phyloP scores from a whole-genome alignment of 73 alveolate species.

The Paramecium tetraurelia region DNA sequence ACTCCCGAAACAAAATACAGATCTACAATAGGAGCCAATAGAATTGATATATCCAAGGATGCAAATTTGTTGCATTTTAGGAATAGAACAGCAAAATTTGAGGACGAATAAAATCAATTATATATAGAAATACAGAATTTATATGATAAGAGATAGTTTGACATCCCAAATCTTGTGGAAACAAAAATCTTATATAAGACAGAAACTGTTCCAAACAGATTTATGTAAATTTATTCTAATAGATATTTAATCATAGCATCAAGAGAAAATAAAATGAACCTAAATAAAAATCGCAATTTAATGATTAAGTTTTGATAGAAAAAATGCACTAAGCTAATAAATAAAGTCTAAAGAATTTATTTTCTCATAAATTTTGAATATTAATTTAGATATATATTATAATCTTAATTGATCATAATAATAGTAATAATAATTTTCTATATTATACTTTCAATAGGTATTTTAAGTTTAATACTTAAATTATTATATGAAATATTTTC shows the following conservation, averaged over 20 bases:
- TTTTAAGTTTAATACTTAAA: neutral
- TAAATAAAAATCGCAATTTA: neutral
- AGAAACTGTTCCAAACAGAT: neutral
- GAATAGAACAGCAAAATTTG: slow-evolving; percentile 31
- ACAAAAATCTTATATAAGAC: slow-evolving; percentile 15
- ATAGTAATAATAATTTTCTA: neutral
- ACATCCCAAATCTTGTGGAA: neutral
- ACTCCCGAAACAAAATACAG: slow-evolving; percentile 51
- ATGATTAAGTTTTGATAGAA: neutral
- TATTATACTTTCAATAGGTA: neutral
- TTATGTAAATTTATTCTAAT: slow-evolving; percentile 2
- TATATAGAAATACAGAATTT: neutral
- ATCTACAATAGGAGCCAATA: neutral
- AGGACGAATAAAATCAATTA: neutral
- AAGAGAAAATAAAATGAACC: neutral
- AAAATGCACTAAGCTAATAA: slow-evolving; percentile 19
- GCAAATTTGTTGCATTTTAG: neutral
- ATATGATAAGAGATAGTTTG: neutral
- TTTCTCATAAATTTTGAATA: neutral
- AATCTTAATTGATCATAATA: neutral
- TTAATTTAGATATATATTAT: neutral
- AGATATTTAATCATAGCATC: neutral
- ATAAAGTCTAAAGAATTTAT: neutral
- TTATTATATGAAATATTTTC: neutral
- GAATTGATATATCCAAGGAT: neutral